phyloP scores from a whole-genome alignment of 768 basidiomycete genomes.

The Gelatoporia subvermispora region DNA sequence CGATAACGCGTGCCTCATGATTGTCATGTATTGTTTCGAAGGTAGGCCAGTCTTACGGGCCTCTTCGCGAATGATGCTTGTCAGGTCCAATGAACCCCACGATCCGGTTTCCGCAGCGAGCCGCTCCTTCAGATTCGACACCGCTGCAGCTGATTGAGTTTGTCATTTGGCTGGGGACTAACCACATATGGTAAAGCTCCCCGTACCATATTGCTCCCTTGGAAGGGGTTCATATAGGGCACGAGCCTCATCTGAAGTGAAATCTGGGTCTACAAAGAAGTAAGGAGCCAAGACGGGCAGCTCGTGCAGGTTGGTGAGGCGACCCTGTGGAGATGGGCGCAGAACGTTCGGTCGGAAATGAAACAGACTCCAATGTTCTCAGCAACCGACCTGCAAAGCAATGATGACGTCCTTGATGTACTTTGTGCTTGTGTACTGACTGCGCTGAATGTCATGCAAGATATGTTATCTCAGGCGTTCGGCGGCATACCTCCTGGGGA shows the following conservation, averaged over 20 bases:
- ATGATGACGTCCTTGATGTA: constrained; percentile 64
- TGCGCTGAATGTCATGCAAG: not conserved
- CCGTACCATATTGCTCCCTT: constrained; percentile 44
- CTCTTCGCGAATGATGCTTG: constrained; percentile 39
- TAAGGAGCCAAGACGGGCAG: constrained; percentile 65
- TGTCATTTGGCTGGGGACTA: not conserved
- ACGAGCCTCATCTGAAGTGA: constrained; percentile 47
- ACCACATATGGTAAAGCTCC: constrained; percentile 6
- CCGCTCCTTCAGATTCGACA: too few species aligned
- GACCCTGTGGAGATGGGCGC: constrained; percentile 43
- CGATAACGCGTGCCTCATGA: constrained; percentile 72
- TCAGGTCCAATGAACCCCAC: constrained; percentile 37
- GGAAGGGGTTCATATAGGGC: constrained; percentile 44
- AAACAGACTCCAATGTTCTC: not conserved
- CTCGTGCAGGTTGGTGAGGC: constrained; percentile 66
- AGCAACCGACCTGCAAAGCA: constrained; percentile 47
- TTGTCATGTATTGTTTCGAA: constrained; percentile 60
- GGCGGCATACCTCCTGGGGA: constrained; percentile 50
- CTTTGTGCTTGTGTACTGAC: constrained; percentile 42
- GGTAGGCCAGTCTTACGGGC: constrained; percentile 35
- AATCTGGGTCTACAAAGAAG: constrained; percentile 72
- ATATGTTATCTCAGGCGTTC: too few species aligned
- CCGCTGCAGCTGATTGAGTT: not conserved
- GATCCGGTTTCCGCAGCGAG: constrained; percentile 4
- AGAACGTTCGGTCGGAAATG: not conserved